These are phyloP conservation scores for Pichia ethanolica DNA, from an alignment of 805 yeast species.

Conservation along the genomic window DNA sequence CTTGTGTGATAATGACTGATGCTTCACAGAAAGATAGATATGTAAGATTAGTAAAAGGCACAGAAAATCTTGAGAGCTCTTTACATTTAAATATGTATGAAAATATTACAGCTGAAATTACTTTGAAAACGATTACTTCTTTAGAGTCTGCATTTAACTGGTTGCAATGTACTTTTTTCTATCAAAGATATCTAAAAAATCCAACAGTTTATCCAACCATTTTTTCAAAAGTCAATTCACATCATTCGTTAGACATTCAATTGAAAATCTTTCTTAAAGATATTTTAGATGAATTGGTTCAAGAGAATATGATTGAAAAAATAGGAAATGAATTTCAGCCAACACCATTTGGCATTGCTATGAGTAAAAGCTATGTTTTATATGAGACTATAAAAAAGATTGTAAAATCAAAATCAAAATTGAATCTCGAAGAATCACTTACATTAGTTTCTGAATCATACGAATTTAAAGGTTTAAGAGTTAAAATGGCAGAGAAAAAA, in stretches of 20 bases:
- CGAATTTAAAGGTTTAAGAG: slow-evolving; percentile 35
- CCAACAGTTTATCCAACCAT: slow-evolving; percentile 63
- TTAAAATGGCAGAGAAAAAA: slow-evolving; percentile 39
- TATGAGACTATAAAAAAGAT: slow-evolving; percentile 37
- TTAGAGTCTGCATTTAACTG: slow-evolving; percentile 66
- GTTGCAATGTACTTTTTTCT: slow-evolving; percentile 67
- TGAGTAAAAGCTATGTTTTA: slow-evolving; percentile 42
- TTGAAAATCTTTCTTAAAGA: slow-evolving; percentile 3
- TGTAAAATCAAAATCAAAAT: slow-evolving; percentile 15
- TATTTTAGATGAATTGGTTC: slow-evolving; percentile 28
- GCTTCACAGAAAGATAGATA: slow-evolving; percentile 66
- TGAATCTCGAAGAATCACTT: slow-evolving; percentile 17
- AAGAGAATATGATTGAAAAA: slow-evolving; percentile 25
- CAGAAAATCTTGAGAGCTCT: slow-evolving; percentile 76
- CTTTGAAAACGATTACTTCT: slow-evolving; percentile 55
- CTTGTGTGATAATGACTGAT: slow-evolving; percentile 66
- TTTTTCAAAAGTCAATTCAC: slow-evolving; percentile 22
- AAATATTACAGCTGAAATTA: slow-evolving; percentile 73
- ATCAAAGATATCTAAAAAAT: slow-evolving; percentile 63
- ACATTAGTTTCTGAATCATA: slow-evolving; percentile 27
- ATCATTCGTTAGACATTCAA: slow-evolving; percentile 2
- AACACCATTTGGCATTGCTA: slow-evolving; percentile 38
- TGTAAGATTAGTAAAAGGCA: slow-evolving; percentile 67
- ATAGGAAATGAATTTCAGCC: slow-evolving; percentile 18
- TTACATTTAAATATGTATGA: slow-evolving; percentile 65